Evolutionary conservation across 176 grass and related monocot species (phyloP).

Genomic region (Eragrostis curvula): DNA sequence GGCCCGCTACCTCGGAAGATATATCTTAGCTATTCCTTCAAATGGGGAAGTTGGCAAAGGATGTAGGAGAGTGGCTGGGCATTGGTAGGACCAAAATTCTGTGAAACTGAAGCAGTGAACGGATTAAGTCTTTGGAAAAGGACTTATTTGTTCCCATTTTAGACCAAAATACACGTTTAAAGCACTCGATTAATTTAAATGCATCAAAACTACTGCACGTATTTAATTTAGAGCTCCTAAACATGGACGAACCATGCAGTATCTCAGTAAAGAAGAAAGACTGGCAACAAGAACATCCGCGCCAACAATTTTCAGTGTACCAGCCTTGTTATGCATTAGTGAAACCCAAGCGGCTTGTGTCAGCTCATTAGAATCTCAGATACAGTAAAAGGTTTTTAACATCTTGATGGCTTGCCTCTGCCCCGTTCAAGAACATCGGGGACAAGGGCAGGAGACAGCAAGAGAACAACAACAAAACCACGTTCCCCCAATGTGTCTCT

Average conservation of each 20-base stretch:
- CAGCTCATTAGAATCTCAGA: conserved; percentile 27
- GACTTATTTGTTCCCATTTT: too few relatives aligned
- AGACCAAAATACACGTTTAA: too few relatives aligned
- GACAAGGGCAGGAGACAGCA: conserved; percentile 20
- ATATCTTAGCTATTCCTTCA: too few relatives aligned
- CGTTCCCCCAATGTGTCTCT: conserved; percentile 32
- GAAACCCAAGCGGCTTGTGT: conserved; percentile 32
- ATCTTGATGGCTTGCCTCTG: conserved; percentile 3
- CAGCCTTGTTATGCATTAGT: conserved; percentile 23
- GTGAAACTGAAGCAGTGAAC: too few relatives aligned
- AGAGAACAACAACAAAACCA: conserved; percentile 36
- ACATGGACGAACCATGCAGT: background rate
- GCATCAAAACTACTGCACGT: too few relatives aligned
- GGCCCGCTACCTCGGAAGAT: too few relatives aligned
- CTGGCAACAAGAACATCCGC: background rate
- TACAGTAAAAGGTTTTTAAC: conserved; percentile 30
- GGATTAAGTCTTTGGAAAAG: too few relatives aligned
- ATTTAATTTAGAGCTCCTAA: too few relatives aligned
- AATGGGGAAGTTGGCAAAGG: too few relatives aligned
- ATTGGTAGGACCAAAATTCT: too few relatives aligned
- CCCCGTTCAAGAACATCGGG: conserved; percentile 46
- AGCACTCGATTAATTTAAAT: too few relatives aligned
- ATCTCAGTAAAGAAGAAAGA: background rate
- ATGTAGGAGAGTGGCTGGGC: too few relatives aligned
- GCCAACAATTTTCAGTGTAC: background rate